phyloP scores from a whole-genome alignment of 2,329 filamentous ascomycete genomes.

The Knufia petricola region DNA sequence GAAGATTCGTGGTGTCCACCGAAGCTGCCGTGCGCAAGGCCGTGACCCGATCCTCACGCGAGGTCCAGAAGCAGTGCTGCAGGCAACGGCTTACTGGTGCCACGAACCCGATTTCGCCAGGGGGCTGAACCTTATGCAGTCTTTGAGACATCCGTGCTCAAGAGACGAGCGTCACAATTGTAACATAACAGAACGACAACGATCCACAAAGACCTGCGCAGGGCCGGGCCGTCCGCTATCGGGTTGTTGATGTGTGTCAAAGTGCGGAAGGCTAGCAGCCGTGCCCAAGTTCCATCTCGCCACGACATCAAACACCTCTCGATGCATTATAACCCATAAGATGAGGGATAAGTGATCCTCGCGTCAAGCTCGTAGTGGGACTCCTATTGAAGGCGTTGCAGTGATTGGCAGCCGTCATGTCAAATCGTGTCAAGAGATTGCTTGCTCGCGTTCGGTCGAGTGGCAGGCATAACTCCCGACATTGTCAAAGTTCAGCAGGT shows the following conservation, averaged over 20 bases:
- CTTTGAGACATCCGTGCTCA: background rate
- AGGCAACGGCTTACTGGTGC: conserved; percentile 1
- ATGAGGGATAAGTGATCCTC: background rate
- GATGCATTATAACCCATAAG: background rate
- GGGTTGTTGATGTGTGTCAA: background rate
- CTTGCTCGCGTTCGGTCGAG: background rate
- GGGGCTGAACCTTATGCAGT: too few species aligned
- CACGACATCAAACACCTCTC: background rate
- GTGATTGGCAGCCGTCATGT: conserved; percentile 1
- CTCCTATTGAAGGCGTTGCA: background rate
- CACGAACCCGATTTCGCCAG: too few species aligned
- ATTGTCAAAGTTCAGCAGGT: background rate
- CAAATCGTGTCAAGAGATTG: background rate
- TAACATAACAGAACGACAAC: background rate
- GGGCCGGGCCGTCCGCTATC: background rate
- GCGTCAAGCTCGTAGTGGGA: background rate
- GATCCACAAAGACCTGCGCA: background rate
- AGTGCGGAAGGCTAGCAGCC: background rate
- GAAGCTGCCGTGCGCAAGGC: too few species aligned
- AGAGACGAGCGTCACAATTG: too few species aligned
- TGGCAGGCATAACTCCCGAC: background rate
- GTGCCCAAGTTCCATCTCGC: background rate
- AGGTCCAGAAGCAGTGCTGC: background rate
- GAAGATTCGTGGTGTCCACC: background rate
- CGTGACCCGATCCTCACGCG: background rate